These are phyloP conservation scores for Fusarium sp. DNA, from an alignment of 2,329 filamentous ascomycete species.

Conservation along the genomic window DNA sequence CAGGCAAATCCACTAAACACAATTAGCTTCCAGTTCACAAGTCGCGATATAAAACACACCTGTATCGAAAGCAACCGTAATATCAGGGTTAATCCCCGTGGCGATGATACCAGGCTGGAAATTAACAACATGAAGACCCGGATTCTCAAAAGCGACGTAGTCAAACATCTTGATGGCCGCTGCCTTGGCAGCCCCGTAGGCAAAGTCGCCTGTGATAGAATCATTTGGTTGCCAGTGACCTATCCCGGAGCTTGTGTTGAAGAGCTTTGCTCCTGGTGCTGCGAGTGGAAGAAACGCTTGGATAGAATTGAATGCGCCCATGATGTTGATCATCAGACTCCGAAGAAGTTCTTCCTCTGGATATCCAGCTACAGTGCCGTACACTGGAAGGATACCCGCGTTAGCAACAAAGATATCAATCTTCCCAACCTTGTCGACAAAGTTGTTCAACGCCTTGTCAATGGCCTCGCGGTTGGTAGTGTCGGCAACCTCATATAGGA, in stretches of 20 bases:
- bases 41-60: neutral
- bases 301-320: slow-evolving; percentile 43
- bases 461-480: neutral
- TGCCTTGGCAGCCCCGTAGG: slow-evolving; percentile 53
- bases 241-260: slow-evolving; percentile 41
- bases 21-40: too few species aligned
- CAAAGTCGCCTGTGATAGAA: slow-evolving; percentile 25
- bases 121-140: slow-evolving; percentile 51
- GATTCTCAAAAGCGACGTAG: slow-evolving; percentile 52
- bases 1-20: slow-evolving; percentile 18
- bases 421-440: slow-evolving; percentile 8
- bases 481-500: neutral
- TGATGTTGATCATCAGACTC: slow-evolving; percentile 42
- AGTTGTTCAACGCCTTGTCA: neutral
- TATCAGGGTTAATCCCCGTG: slow-evolving; percentile 49
- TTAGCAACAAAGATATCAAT: slow-evolving; percentile 37
- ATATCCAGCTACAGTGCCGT: neutral
- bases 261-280: slow-evolving; percentile 27
- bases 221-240: slow-evolving; percentile 38
- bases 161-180: slow-evolving; percentile 53
- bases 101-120: slow-evolving; percentile 57
- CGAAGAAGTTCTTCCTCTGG: slow-evolving; percentile 7
- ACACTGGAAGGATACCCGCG: slow-evolving; percentile 5
- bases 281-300: slow-evolving; percentile 41
- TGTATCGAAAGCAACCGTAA: neutral